Base-by-base conservation (phyloP, 768 basidiomycete species). In the Sarcodon aspratus region DNA sequence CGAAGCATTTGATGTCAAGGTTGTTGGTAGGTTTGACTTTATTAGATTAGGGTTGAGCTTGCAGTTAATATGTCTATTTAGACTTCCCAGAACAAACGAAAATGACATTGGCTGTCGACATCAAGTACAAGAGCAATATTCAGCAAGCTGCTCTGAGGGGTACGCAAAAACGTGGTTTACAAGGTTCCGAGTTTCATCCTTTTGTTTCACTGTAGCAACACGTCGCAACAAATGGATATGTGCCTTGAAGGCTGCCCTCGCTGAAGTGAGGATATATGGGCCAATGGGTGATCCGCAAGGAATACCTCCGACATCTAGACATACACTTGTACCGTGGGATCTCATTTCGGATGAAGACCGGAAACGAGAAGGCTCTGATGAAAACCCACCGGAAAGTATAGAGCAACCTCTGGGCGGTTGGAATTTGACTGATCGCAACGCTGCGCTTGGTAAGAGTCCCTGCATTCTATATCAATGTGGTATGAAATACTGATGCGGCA, bases 221-320 rank as follows among this genome's bases (percentile, higher is more conserved):
- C 76, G 90, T 48, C 76, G 88, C 34, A 93, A 93, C 70, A 94
- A 90, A 65, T 94, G 90, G 90, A 75, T 93, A 38, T 93, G 89
- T 63, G 84, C 85, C 12, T 71, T 96, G 48, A 94, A 93, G 65
- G 61, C 74, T 42, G 73, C 78, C 44, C 67, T 89, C 51, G 76
- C 72, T 27, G 83, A 89, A 51, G 63, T 80, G 45, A 71, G 78
- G 54, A 82, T 96, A 51, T 90, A 71, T 55, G 83, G 83, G 6
- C 79, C 82, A 8, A 61, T 54, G 33, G 79, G 84, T 18, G 60
- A 82, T 60, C 82, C 83, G 1, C 61, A 69, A 53, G 67, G 72
- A 18, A 64, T 73, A n/a, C 65, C 82, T 34, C 67, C 66, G 3
- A 76, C 82, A 11, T 63, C 68, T 7, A 70, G 73, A 15, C 84